A percentile compares a stretch with the other conserved stretches of the same genome.
phyloP scores from a whole-genome alignment of 2,329 filamentous ascomycete species.

The Botrytis elliptica region DNA sequence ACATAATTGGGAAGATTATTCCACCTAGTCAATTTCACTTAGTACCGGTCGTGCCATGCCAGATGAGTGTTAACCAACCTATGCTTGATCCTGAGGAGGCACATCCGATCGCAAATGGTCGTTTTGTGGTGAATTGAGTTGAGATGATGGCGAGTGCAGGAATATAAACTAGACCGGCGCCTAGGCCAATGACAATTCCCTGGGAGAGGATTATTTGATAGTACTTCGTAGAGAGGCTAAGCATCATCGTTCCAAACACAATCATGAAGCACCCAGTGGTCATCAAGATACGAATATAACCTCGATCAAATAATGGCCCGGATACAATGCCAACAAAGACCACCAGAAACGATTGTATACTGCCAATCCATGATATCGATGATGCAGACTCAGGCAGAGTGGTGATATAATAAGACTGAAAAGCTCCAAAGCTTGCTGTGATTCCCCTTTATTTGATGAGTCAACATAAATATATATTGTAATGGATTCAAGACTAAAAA shows the following conservation, averaged over 20 bases:
- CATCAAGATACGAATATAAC: slow-evolving; percentile 37
- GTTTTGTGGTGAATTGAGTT: slow-evolving; percentile 46
- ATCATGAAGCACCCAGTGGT: slow-evolving; percentile 42
- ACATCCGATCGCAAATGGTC: slow-evolving; percentile 47
- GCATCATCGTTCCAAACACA: slow-evolving; percentile 47
- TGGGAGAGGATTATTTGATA: slow-evolving; percentile 56
- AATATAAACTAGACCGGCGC: slow-evolving; percentile 1
- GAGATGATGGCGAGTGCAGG: slow-evolving; percentile 41
- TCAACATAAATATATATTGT: neutral
- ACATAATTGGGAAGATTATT: slow-evolving; percentile 56
- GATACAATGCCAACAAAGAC: slow-evolving; percentile 52
- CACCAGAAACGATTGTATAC: slow-evolving; percentile 53
- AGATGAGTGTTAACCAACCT: slow-evolving; percentile 33
- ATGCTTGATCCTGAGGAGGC: slow-evolving; percentile 44
- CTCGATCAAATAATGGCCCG: slow-evolving; percentile 58
- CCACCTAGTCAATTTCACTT: slow-evolving; percentile 33
- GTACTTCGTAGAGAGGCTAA: slow-evolving; percentile 42
- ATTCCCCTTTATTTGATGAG: slow-evolving; percentile 38
- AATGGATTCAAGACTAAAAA: neutral
- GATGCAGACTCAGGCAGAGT: slow-evolving; percentile 50
- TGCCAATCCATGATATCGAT: slow-evolving; percentile 58
- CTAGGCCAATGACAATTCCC: slow-evolving; percentile 46
- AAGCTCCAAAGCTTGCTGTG: slow-evolving; percentile 49
- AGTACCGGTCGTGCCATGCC: neutral
- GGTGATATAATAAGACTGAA: slow-evolving; percentile 55